Conservation (phyloP, 164 flowering plant genomes). For the Tetrastigma voinierianum region DNA sequence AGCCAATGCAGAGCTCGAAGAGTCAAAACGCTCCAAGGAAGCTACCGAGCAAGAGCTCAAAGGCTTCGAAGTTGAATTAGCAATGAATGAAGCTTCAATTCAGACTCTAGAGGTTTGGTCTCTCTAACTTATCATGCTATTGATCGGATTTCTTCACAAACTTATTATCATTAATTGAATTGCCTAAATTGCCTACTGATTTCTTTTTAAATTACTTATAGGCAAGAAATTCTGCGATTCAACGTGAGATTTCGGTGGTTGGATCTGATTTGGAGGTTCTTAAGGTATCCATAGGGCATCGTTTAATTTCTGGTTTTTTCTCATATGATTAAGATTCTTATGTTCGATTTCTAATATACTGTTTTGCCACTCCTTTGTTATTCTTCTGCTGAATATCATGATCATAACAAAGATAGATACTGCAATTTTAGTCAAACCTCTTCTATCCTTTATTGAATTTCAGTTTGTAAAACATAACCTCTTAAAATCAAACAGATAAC, state of each 20-base stretch:
- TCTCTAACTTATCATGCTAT: neutral
- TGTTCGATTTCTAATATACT: no score
- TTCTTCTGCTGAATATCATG: no score
- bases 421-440: no score
- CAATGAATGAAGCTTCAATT: slow-evolving; percentile 48
- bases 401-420: no score
- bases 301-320: neutral
- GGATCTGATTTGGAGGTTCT: slow-evolving; percentile 50
- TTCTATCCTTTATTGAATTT: no score
- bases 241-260: slow-evolving; percentile 47
- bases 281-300: slow-evolving; percentile 36
- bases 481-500: no score
- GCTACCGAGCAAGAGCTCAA: slow-evolving; percentile 59
- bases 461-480: no score
- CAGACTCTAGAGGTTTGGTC: slow-evolving; percentile 59
- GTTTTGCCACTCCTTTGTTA: no score
- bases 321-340: neutral
- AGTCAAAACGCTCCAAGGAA: slow-evolving; percentile 52
- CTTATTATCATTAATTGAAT: no score
- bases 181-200: neutral
- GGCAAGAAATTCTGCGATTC: slow-evolving; percentile 58
- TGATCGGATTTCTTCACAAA: neutral
- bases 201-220: slow-evolving; percentile 15
- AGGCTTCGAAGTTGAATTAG: slow-evolving; percentile 65
- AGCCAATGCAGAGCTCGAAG: slow-evolving; percentile 47